Percentiles rank a stretch among this genome's conserved stretches.
Conservation (phyloP, 768 basidiomycete species). For the Leccinum disarticulatum region DNA sequence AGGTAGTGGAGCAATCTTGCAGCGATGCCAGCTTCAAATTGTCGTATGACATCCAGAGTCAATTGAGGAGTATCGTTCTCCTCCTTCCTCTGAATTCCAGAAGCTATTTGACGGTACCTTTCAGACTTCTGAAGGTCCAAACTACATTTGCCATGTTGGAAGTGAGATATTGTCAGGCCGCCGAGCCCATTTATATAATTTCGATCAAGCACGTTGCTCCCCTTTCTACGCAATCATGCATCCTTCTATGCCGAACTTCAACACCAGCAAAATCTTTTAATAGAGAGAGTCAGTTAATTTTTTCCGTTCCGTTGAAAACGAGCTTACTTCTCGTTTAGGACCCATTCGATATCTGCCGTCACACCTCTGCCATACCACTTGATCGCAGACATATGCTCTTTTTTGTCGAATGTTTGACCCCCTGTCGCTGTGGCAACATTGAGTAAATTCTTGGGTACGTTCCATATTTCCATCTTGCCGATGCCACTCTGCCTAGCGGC, state of each 20-base stretch:
- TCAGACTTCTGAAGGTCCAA: no score
- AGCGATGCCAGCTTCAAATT: no score
- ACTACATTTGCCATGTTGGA: background rate
- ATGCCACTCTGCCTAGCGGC: constrained; percentile 37
- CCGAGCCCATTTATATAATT: no score
- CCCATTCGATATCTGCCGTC: constrained; percentile 40
- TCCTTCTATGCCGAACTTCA: constrained; percentile 15
- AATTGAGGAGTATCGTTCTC: no score
- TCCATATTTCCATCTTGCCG: constrained; percentile 48
- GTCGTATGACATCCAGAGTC: no score
- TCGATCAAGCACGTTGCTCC: background rate
- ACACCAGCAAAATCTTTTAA: constrained; percentile 43
- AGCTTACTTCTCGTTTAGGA: constrained; percentile 48
- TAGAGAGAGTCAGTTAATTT: background rate
- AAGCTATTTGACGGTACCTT: no score
- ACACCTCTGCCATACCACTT: constrained; percentile 49
- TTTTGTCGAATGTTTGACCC: constrained; percentile 33
- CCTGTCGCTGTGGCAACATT: constrained; percentile 28
- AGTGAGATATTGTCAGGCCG: background rate
- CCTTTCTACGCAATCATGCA: background rate
- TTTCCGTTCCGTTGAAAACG: background rate
- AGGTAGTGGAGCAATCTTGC: background rate
- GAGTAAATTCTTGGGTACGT: constrained; percentile 37
- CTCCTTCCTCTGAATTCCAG: no score
- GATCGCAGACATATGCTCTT: constrained; percentile 42